Evolutionary conservation across 495 filamentous ascomycete species (phyloP), one percentile per base, ranked within the genome.

Genomic region (Monascus purpureus): DNA sequence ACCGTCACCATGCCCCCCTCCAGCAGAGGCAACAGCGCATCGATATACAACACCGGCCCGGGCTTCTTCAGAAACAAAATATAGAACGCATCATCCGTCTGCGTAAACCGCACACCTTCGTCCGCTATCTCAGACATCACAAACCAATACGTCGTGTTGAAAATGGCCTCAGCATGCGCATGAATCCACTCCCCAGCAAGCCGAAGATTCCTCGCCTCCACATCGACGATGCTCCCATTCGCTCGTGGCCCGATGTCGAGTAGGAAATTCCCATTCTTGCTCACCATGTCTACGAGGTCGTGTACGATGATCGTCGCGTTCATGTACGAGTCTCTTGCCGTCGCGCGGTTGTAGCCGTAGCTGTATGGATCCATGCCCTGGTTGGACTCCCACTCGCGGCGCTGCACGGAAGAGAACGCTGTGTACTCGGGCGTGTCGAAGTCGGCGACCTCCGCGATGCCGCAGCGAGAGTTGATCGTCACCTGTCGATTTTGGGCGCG

Each of bases 121-220:
- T 41, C 33, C 17, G 60, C 47, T 0, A 49, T 53, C 23, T 66
- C 65, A 1, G 63, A 59, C 22, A 54, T 62, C 12, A 72, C 48
- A 41, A 67, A 65, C 66, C 68, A 73, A 36, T 72, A 73, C 8
- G 64, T 67, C 6, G 70, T 73, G 19, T 67, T 60, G 37, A 61
- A 73, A 11, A 73, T 55, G 1, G 66, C 65, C 36, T 73, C 68
- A 2, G 38, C 62, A 40, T 73, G 63, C 4, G 33, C 30, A 26
- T 53, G 52, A 31, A 72, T 67, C 70, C 70, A 73, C 4, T 15
- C 35, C 0, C 70, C 70, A 2, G 67, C 68, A 30, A 58, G 44
- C 0, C 59, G 46, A 14, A 73, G 43, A 35, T 59, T 49, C 9
- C 54, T 43, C 22, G 59, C 39, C 43, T 72, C 67, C 2, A 55